Base-by-base conservation (phyloP, 2,329 filamentous ascomycete genomes). In the Fusarium sp. region DNA sequence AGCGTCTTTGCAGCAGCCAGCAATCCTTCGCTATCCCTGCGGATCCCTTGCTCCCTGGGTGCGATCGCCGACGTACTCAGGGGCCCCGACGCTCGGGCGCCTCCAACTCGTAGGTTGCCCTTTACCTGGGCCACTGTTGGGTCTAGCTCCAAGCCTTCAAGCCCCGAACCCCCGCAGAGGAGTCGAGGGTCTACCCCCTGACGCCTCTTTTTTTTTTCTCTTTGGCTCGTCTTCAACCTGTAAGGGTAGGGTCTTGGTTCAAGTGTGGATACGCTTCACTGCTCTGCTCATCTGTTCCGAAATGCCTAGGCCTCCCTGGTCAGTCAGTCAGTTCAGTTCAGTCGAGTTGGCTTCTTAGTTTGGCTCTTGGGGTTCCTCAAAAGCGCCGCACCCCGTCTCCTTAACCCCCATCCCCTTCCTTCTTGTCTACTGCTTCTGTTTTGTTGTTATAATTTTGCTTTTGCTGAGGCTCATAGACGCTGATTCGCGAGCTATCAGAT, bases 81-180 rank as follows among this genome's bases (percentile, higher is more conserved):
- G 72, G 70, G 57, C 72, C 71, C 72, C 63, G 72, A 74, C 72
- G 72, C 72, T 74, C 62, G 70, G 72, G 69, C 72, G 57, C 60
- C 67, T 64, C 66, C 58, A 70, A 73, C 52, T 59, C 34, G 34
- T 39, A 53, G 44, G 51, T 38, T 33, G 34, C 38, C 36, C 62
- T 60, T 69, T 71, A 56, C 72, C 70, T 73, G 70, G 68, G 43
- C 65, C 68, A 40, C 72, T 72, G 72, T 69, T 74, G 59, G 70
- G 72, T 62, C 66, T 74, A 72, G 72, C 72, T 74, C 55, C 66
- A 73, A 72, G 65, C 70, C 67, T 60, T 60, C 43, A 57, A 65
- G 56, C 52, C 65, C 66, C 62, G 62, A 69, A 63, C 38, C 67
- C 72, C 72, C 72, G 72, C 72, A 74, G 69, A 74, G 36, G 57